Base-by-base conservation (phyloP, 2,329 filamentous ascomycete species). In the Spiromastix sp. region DNA sequence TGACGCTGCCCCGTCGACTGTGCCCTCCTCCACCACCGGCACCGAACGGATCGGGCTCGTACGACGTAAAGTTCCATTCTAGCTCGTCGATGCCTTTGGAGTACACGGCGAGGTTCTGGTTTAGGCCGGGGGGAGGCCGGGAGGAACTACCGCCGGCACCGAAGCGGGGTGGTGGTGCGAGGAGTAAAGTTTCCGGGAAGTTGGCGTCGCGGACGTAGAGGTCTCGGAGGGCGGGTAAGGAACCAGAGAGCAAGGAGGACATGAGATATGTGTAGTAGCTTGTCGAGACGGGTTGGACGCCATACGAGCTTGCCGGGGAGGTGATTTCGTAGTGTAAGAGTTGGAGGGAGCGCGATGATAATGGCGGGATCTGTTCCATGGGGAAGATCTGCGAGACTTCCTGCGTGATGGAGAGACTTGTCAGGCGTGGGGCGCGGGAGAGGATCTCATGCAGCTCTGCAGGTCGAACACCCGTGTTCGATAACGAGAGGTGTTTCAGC, bases 201-300 rank as follows among this genome's bases (percentile, higher is more conserved):
- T 74, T 70, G 17, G 81, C 74, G 49, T 95, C 86, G 33, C 85
- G 81, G 12, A 95, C 89, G 54, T 93, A 95, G 5, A 96, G 72
- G 15, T 79, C 74, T 22, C 71, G 71, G 6, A 96, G 69, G 22
- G 71, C 73, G 1, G 86, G 85, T 5, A 96, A 70, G 5, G 76
- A 73, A 42, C 80, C 81, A 11, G 77, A 72, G 41, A 91, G 74
- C 20, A 96, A 73, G 0, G 85, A 93, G n/a, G 74, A 74, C 17
- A 85, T 79, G 13, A 96, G 74, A 58, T 94, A 94, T 41, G 76
- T 74, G 59, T 95, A 93, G 63, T 94, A 93, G 12, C 70, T 72
- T 16, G 64, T 60, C 5, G 67, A 61, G 1, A 70, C 66, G 1
- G 66, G 60, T 32, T 69, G 65, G 33, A 71, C 55, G 8, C 64